A percentile compares a stretch with the other conserved stretches of the same genome.
phyloP scores from a whole-genome alignment of 768 basidiomycete species.

The Cystofilobasidium macerans region DNA sequence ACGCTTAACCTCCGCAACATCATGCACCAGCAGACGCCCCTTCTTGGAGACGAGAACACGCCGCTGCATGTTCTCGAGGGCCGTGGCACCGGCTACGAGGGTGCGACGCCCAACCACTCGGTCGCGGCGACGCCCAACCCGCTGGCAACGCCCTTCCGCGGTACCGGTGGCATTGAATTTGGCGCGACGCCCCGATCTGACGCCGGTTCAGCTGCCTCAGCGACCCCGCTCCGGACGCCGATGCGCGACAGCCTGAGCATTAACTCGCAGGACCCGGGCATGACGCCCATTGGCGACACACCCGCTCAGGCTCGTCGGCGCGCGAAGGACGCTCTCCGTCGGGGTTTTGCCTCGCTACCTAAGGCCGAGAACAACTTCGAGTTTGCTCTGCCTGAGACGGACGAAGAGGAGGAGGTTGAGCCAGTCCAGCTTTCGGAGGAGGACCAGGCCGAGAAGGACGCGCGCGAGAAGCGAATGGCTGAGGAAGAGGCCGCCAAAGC shows the following conservation, averaged over 20 bases:
- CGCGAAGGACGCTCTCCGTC: slow-evolving; percentile 66
- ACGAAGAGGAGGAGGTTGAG: slow-evolving; percentile 47
- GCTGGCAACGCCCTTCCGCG: slow-evolving; percentile 67
- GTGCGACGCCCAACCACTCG: slow-evolving; percentile 85
- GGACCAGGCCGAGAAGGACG: slow-evolving; percentile 88
- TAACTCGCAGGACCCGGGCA: slow-evolving; percentile 55
- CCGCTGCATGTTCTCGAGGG: slow-evolving; percentile 60
- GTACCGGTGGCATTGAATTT: slow-evolving; percentile 36
- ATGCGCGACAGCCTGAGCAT: slow-evolving; percentile 83
- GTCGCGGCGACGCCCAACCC: slow-evolving; percentile 93
- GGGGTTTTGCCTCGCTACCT: slow-evolving; percentile 72
- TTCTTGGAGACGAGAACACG: slow-evolving; percentile 95
- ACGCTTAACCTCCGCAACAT: slow-evolving; percentile 91
- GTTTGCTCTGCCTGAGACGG: slow-evolving; percentile 78
- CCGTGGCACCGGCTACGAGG: slow-evolving; percentile 88
- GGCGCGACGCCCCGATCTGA: slow-evolving; percentile 42
- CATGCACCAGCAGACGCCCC: slow-evolving; percentile 80
- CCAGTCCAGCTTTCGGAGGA: slow-evolving; percentile 49
- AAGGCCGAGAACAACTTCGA: slow-evolving; percentile 97
- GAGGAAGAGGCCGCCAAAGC: slow-evolving; percentile 70
- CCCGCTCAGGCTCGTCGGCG: slow-evolving; percentile 54
- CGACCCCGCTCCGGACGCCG: slow-evolving; percentile 87
- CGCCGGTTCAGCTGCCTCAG: slow-evolving; percentile 40
- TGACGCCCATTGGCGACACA: slow-evolving; percentile 50
- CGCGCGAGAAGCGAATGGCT: slow-evolving; percentile 50